Evolutionary conservation across 305 asterid species (phyloP).

Genomic region (Withania somnifera): DNA sequence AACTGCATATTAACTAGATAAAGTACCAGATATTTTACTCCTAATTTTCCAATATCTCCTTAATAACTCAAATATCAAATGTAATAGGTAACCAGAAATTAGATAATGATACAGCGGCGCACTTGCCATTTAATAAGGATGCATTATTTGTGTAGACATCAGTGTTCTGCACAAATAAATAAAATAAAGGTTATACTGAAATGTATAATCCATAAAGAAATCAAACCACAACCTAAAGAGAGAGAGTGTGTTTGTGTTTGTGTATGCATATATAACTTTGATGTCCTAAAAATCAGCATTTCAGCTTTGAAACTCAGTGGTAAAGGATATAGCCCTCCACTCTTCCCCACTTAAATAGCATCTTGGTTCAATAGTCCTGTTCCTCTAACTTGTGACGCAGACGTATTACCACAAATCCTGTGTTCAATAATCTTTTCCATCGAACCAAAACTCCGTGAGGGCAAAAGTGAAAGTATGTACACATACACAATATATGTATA

Average conservation of each 20-base stretch:
- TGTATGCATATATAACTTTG: not conserved
- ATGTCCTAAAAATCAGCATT: not conserved
- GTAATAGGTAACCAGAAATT: not conserved
- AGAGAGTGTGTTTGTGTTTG: not conserved
- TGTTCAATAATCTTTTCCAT: not conserved
- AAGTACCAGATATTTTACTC: not conserved
- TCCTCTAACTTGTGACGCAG: not conserved
- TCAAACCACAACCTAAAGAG: not conserved
- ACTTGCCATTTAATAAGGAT: conserved; percentile 24
- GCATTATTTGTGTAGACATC: conserved; percentile 7
- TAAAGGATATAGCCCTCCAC: not conserved
- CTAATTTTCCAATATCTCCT: not conserved
- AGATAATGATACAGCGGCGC: not conserved
- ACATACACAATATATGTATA: not conserved
- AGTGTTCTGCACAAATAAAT: conserved; percentile 23
- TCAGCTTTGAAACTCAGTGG: not conserved
- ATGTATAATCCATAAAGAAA: not conserved
- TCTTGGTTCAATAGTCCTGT: not conserved
- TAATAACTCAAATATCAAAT: conserved; percentile 4
- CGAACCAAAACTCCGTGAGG: not conserved
- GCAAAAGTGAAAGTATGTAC: too few relatives aligned
- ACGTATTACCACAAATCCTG: not conserved
- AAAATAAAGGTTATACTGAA: not conserved
- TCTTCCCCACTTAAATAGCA: not conserved
- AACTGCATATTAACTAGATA: not conserved